Base-by-base conservation (phyloP, 2,329 filamentous ascomycete genomes). In the Aspergillus felis region DNA sequence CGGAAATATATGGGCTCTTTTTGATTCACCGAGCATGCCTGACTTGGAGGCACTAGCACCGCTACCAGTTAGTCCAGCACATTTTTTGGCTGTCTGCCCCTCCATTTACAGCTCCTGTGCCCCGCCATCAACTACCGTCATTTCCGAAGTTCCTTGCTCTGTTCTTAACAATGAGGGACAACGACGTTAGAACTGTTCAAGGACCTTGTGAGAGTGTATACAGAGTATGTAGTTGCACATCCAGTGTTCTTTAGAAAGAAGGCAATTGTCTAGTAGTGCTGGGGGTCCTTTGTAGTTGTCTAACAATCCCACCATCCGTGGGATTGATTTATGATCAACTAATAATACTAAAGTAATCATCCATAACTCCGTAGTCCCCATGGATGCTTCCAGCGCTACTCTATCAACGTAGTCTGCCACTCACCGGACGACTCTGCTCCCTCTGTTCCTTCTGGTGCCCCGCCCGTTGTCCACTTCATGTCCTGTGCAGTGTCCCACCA, bases 361-460 rank as follows among this genome's bases (percentile, higher is more conserved):
- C 42, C 38, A 42, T 17, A n/a, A 42, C 6, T 42, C 28, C 28
- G 28, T 29, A 6, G 32, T 17, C 41, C 4, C 22, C n/a, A 20
- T 22, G 41, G 22, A 12, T 22, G 3, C 9, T 20, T 24, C 38
- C 20, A 27, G 8, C 9, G 28, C 12, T 29, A 29, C 28, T 29
- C 28, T 29, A 12, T 29, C 28, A 12, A 3, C 9, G 12, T 24
- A 42, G 25, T 24, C 6, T 61, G 57, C 60, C 57, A 58, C 57
- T 55, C 53, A 63, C 68, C 71, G 71, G 71, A 72, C 66, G 66
- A 72, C 69, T 71, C 68, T 73, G 66, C 71, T 74, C 71, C 71
- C 70, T 69, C 61, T 49, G 32, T 38, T 24, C 20, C 29, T 24
- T 24, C 29, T 20, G 47, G 59, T 60, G 64, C 64, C 65, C 64